A percentile compares a stretch with the other conserved stretches of the same genome.
Conservation (phyloP, 306 rosid genomes). For the Cucumis hystrix region DNA sequence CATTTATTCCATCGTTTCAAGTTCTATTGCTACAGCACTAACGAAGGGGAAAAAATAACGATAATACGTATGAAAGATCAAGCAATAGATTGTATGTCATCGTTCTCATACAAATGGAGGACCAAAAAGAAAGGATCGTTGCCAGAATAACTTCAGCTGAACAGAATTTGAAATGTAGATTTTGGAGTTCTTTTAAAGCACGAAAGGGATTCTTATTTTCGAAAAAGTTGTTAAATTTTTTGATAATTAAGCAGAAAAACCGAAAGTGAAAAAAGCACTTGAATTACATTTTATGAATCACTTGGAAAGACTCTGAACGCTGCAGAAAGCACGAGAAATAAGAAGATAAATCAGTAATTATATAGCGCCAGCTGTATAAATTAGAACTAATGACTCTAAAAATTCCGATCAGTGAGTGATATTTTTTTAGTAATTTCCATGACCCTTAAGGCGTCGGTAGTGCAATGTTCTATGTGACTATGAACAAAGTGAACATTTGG, state of each 20-base stretch:
- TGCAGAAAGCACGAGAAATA: not conserved
- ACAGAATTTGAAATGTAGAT: not conserved
- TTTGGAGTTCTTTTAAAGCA: too few species aligned
- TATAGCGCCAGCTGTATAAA: not conserved
- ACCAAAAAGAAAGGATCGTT: not conserved
- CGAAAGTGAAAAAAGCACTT: not conserved
- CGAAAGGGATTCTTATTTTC: too few species aligned
- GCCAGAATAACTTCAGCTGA: not conserved
- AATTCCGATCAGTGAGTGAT: not conserved
- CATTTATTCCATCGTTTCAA: not conserved
- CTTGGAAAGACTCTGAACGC: too few species aligned
- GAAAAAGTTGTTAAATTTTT: too few species aligned
- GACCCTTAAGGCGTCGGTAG: not conserved
- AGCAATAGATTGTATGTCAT: not conserved
- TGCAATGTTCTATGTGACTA: not conserved
- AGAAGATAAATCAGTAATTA: not conserved
- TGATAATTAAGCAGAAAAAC: too few species aligned
- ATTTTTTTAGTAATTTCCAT: not conserved
- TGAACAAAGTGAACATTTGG: not conserved
- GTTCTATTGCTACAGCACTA: not conserved
- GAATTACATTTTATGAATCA: not conserved
- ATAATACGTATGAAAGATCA: not conserved
- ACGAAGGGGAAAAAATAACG: not conserved
- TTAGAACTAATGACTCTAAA: not conserved
- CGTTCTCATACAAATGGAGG: not conserved